Conservation (phyloP, 495 filamentous ascomycete genomes). For the Glutinoglossum americanum region DNA sequence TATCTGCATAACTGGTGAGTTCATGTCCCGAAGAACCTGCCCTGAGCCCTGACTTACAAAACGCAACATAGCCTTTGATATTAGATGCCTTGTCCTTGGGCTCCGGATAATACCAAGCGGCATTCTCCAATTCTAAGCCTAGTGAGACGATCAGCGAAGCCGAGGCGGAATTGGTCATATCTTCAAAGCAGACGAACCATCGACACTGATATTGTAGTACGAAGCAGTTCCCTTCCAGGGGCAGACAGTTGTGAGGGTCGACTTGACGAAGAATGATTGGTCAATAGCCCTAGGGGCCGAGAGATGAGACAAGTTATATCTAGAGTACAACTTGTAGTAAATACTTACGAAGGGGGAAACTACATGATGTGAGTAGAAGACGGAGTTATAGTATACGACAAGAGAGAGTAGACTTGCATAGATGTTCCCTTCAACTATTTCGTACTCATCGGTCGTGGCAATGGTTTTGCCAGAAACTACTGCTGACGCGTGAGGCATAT, state of each 20-base stretch:
- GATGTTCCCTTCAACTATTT: constrained; percentile 50
- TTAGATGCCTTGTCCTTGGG: constrained; percentile 32
- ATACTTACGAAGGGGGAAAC: constrained; percentile 17
- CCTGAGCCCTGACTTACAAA: constrained; percentile 29
- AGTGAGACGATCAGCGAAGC: neutral
- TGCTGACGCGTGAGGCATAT: constrained; percentile 32
- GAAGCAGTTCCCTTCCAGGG: constrained; percentile 49
- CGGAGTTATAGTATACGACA: neutral
- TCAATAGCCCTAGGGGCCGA: constrained; percentile 23
- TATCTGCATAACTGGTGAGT: neutral
- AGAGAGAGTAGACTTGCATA: constrained; percentile 28
- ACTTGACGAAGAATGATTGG: constrained; percentile 23
- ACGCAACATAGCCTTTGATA: constrained; percentile 43
- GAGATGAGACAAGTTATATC: neutral
- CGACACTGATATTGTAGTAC: constrained; percentile 41
- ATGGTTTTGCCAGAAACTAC: constrained; percentile 33
- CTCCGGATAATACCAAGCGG: constrained; percentile 46
- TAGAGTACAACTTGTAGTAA: neutral
- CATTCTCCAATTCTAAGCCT: constrained; percentile 33
- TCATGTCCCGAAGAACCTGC: neutral
- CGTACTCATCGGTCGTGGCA: constrained; percentile 37
- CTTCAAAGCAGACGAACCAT: constrained; percentile 20
- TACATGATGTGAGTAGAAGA: constrained; percentile 4
- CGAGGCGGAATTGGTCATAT: neutral
- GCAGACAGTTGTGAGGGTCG: constrained; percentile 32